Percentiles rank a stretch among this genome's conserved stretches.
Conservation (phyloP, 1,139 yeast genomes). For the Suhomyces bolitotheri region DNA sequence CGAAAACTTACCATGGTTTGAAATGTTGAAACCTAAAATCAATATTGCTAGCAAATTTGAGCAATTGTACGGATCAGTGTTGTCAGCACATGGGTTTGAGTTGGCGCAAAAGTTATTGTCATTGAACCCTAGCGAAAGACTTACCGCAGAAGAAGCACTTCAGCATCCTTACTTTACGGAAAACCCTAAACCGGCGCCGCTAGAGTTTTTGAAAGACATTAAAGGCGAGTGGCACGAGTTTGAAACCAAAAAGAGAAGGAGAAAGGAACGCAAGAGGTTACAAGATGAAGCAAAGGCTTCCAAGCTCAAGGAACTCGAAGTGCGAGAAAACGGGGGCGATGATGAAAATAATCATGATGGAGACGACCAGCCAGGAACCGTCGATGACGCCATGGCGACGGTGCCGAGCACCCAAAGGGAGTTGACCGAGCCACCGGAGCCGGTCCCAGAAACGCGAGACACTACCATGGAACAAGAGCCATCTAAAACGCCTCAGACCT, state of each 20-base stretch:
- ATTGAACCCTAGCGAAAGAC: constrained; percentile 68
- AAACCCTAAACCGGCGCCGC: constrained; percentile 54
- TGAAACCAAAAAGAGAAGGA: constrained; percentile 84
- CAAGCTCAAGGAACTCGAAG: constrained; percentile 8
- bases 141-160: constrained; percentile 63
- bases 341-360: neutral
- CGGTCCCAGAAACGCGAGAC: neutral
- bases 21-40: constrained; percentile 66
- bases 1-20: constrained; percentile 86
- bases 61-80: constrained; percentile 44
- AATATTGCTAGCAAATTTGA: constrained; percentile 50
- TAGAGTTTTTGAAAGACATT: constrained; percentile 53
- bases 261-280: constrained; percentile 53
- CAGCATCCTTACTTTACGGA: constrained; percentile 68
- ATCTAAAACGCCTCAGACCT: no score
- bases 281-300: constrained; percentile 31
- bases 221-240: constrained; percentile 96
- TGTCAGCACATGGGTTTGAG: constrained; percentile 59
- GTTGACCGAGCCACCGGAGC: constrained; percentile 3
- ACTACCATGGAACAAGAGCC: no score
- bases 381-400: neutral
- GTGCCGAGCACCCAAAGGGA: neutral
- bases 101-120: constrained; percentile 63
- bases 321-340: constrained; percentile 1
- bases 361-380: neutral